phyloP scores from a whole-genome alignment of 2,329 filamentous ascomycete species.

The Drechslera avenae region DNA sequence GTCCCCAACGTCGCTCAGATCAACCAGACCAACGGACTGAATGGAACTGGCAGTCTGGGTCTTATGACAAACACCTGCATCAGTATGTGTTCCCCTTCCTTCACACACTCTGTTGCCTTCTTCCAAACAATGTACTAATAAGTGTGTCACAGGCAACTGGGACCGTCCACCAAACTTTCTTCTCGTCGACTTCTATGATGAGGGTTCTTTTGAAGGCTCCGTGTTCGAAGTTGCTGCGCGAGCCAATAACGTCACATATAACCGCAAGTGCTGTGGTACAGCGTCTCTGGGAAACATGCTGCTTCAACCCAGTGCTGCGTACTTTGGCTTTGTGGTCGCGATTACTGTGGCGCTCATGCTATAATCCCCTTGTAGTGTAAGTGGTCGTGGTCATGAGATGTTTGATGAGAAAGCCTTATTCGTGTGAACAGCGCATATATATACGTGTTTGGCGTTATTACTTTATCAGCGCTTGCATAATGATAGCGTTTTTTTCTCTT shows the following conservation, averaged over 20 bases:
- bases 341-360: conserved; percentile 25
- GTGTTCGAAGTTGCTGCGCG: conserved; percentile 49
- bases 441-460: no score
- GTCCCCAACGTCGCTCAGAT: conserved; percentile 46
- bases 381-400: neutral
- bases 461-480: neutral
- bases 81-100: conserved; percentile 30
- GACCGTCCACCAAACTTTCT: conserved; percentile 49
- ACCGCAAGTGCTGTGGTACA: conserved; percentile 62
- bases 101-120: neutral
- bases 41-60: conserved; percentile 43
- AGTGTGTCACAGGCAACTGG: conserved; percentile 33
- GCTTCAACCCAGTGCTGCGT: conserved; percentile 18
- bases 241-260: conserved; percentile 75
- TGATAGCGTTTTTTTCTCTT: conserved; percentile 1
- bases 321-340: conserved; percentile 25
- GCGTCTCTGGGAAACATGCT: conserved; percentile 18
- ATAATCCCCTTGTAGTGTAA: conserved; percentile 9
- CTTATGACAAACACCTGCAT: conserved; percentile 41
- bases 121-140: neutral
- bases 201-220: conserved; percentile 43
- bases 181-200: conserved; percentile 51
- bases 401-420: neutral
- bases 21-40: conserved; percentile 43
- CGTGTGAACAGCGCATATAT: no score